Percentiles rank a stretch among this genome's conserved stretches.
Conservation (phyloP, 176 grass and related monocot species). For the Carex pumila region DNA sequence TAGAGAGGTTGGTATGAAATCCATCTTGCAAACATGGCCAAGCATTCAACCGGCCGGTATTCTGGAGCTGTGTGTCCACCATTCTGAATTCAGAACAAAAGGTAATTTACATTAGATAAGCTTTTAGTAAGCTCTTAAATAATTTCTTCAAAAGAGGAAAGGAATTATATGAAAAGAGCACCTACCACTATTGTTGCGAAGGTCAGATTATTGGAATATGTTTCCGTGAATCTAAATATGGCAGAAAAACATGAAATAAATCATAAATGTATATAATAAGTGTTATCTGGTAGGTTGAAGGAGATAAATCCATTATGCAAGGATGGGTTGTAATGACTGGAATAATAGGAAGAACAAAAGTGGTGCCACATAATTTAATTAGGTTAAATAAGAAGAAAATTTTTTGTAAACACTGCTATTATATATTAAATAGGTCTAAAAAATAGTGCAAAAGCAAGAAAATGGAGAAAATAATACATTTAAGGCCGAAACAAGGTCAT, state of each 20-base stretch:
- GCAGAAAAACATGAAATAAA: background rate
- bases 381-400: too few relatives aligned
- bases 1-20: constrained; percentile 24
- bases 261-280: background rate
- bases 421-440: background rate
- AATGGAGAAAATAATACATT: background rate
- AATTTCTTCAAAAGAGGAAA: background rate
- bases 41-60: constrained; percentile 23
- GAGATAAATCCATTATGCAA: too few relatives aligned
- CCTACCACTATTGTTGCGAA: constrained; percentile 25
- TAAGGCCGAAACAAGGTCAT: background rate
- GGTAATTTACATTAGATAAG: background rate
- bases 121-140: background rate
- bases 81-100: background rate
- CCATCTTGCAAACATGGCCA: constrained; percentile 33
- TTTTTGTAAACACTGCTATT: background rate
- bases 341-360: too few relatives aligned
- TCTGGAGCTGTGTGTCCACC: constrained; percentile 31
- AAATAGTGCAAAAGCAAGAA: background rate
- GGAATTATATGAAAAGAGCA: background rate
- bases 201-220: constrained; percentile 30
- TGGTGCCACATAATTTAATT: too few relatives aligned
- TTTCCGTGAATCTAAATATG: constrained; percentile 11
- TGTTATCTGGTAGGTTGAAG: too few relatives aligned
- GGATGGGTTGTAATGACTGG: too few relatives aligned